Base-by-base conservation (phyloP, 257 asterid species). In the Solanum tacnaense region DNA sequence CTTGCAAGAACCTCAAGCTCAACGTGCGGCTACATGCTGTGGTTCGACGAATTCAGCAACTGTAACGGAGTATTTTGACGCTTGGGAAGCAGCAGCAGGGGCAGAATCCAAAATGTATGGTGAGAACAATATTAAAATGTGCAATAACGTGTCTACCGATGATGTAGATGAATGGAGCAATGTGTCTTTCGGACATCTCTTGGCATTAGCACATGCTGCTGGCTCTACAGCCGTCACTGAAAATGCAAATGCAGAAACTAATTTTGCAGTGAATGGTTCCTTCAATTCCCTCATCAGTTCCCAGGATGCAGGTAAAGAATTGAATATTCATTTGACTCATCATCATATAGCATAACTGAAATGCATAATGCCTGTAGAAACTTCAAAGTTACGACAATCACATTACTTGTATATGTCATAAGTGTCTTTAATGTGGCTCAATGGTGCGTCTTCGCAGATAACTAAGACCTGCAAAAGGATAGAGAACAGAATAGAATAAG, bases 111-210 rank as follows among this genome's bases (percentile, higher is more conserved):
- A 52, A 29, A 84, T 89, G 3, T 82, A 52, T 5, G 91, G 70
- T 44, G 88, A 84, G 9, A 38, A 81, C 23, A 46, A 76, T 84
- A 35, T 86, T 21, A 36, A 68, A 73, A 25, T 32, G n/a, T 65
- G 88, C 79, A 49, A 52, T 82, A 83, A 84, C 41, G 5, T 89
- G 39, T 65, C 89, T 3, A 81, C 82, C 29, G 88, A 87, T 34
- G 89, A 89, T 16, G 72, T 85, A 18, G 91, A 88, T 65, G 85
- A 62, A 11, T 89, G 90, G 92, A 38, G n/a, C 68, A 90, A 88
- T 32, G 71, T 89, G 79, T 90, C 96, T 7, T 92, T 91, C 79
- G 87, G 86, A 18, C 86, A 87, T 38, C 93, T 94, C 87, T 89
- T 94, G 92, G 94, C 92, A 70, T 83, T 91, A 20, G 95, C 86